Evolutionary conservation across 164 flowering plant species (phyloP).

Genomic region (Dillenia turbinata): DNA sequence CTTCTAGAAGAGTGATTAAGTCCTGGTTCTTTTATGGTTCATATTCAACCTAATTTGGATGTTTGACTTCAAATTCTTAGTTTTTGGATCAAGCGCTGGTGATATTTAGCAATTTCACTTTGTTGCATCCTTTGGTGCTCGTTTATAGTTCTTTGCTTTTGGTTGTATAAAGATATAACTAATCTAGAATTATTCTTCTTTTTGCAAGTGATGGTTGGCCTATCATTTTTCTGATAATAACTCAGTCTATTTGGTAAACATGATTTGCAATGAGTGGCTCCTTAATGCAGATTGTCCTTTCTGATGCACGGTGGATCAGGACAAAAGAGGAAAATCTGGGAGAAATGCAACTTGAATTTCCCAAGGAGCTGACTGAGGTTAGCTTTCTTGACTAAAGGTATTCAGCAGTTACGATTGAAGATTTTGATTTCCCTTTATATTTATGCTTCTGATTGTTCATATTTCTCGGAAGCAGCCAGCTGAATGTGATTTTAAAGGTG

Average conservation of each 20-base stretch:
- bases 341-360: conserved; percentile 73
- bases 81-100: no score
- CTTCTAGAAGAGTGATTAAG: no score
- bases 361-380: conserved; percentile 66
- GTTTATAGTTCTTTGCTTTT: background rate
- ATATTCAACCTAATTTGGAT: no score
- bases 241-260: no score
- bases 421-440: background rate
- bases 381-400: conserved; percentile 5
- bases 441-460: background rate
- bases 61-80: no score
- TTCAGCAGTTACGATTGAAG: background rate
- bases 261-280: no score
- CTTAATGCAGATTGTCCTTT: conserved; percentile 66
- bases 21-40: no score
- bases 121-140: background rate
- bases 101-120: no score
- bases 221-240: no score
- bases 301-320: conserved; percentile 98
- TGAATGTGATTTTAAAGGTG: conserved; percentile 80
- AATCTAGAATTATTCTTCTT: no score
- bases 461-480: conserved; percentile 42
- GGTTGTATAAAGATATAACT: background rate
- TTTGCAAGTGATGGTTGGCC: no score
- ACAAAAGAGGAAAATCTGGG: conserved; percentile 82